Conservation (phyloP, 257 asterid species). For the Marsdenia floribunda region DNA sequence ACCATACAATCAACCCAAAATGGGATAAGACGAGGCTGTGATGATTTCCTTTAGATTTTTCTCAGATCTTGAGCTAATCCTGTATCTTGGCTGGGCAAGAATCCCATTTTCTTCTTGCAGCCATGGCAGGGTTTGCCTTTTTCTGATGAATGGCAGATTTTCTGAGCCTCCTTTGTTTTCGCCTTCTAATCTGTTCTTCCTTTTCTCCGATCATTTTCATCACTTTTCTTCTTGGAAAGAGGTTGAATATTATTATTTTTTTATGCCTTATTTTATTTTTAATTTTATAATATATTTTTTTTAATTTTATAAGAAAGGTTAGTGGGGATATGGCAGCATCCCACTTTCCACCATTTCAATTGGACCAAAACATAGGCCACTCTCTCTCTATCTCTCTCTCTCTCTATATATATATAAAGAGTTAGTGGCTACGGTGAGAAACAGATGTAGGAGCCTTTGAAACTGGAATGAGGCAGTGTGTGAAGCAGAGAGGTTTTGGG, state of each 20-base stretch:
- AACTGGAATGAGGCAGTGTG: slow-evolving; percentile 3
- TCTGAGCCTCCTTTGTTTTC: not conserved
- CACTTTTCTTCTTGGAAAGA: too few relatives aligned
- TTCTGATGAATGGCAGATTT: slow-evolving; percentile 1
- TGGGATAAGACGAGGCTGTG: slow-evolving; percentile 6
- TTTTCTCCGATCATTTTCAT: too few relatives aligned
- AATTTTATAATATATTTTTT: too few relatives aligned
- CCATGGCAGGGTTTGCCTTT: slow-evolving; percentile 11
- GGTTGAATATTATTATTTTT: too few relatives aligned
- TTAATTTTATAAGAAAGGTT: too few relatives aligned
- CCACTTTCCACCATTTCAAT: not conserved
- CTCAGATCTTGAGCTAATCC: slow-evolving; percentile 4
- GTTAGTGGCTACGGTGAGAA: not conserved
- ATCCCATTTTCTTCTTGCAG: not conserved
- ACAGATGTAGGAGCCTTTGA: not conserved
- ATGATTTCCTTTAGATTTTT: not conserved
- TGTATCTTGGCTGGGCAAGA: slow-evolving; percentile 11
- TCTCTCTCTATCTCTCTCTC: too few relatives aligned
- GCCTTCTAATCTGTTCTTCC: not conserved
- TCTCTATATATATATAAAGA: too few relatives aligned
- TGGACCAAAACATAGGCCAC: not conserved
- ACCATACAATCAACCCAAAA: too few relatives aligned
- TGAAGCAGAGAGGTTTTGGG: not conserved
- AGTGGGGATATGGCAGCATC: not conserved
- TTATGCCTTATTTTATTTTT: too few relatives aligned